Evolutionary conservation across 495 filamentous ascomycete species (phyloP), one percentile per base, ranked within the genome.

Genomic region (Hypoxylon cercidicola): DNA sequence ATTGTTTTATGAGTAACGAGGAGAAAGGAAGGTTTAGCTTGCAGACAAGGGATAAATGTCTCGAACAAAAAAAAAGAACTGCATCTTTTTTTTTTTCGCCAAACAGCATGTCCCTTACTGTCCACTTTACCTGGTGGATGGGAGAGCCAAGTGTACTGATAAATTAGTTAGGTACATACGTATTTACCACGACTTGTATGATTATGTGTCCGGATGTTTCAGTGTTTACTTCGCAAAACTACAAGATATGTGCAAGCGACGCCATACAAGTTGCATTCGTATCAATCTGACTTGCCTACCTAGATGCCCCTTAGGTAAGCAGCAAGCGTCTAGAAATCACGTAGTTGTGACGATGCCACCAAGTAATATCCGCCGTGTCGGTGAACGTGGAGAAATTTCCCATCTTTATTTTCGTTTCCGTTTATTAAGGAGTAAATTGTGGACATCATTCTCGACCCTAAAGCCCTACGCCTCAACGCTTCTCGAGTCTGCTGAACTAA

Each of bases 1-100:
- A 28, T 28, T 28, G 39, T 28, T 9, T 51, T 55, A 57, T 40
- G 60, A 64, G 46, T 30, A 46, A 52, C 21, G 60, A 52, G 20
- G 37, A 55, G 25, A 28, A 28, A 7, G 25, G 25, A 28, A 28
- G 7, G 7, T 3, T 28, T 3, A 28, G 25, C 25, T 28, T 3
- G 25, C 7, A 28, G 25, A 7, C 25, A 28, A 28, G 25, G 25
- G 25, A 28, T 28, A 7, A 28, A 28, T 43, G 11, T 43, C 15
- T 43, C 8, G 15, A 9, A 16, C n/a, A 8, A 43, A n/a, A 18
- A 43, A 43, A 28, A 28, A 28, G 25, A 28, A 28, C 25, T 28
- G 25, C 25, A 28, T 28, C 25, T n/a, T n/a, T n/a, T n/a, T n/a
- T n/a, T n/a, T 16, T 43, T 7, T 43, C 6, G 16, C 40, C 40